phyloP scores from a whole-genome alignment of 2,329 filamentous ascomycete species.

The Shiraia bambusicola region DNA sequence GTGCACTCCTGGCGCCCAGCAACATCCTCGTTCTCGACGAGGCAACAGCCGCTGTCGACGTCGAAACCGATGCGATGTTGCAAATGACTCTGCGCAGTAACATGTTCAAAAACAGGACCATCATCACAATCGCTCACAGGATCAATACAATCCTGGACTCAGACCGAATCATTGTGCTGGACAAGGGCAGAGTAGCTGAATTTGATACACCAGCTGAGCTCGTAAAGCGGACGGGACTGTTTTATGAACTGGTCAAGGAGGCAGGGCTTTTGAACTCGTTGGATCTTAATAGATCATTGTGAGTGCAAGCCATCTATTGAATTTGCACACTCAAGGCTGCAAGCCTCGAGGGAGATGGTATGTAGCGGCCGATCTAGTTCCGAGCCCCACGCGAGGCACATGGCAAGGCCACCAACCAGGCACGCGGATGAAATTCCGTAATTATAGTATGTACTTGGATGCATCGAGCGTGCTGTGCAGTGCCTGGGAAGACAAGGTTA shows the following conservation, averaged over 20 bases:
- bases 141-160: slow-evolving; percentile 94
- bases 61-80: slow-evolving; percentile 66
- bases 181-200: slow-evolving; percentile 85
- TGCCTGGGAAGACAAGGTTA: too few relatives aligned
- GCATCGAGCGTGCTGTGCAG: too few relatives aligned
- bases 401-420: neutral
- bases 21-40: slow-evolving; percentile 98
- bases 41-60: slow-evolving; percentile 78
- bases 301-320: too few relatives aligned
- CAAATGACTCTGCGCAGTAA: slow-evolving; percentile 64
- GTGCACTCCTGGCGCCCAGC: slow-evolving; percentile 89
- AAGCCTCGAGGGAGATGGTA: neutral
- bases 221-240: slow-evolving; percentile 73
- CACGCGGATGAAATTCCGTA: neutral
- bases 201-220: slow-evolving; percentile 85
- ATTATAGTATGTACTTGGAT: neutral
- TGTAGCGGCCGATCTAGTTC: too few relatives aligned
- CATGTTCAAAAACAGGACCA: slow-evolving; percentile 86
- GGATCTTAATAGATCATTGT: slow-evolving; percentile 5
- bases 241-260: slow-evolving; percentile 89
- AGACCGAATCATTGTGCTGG: slow-evolving; percentile 90
- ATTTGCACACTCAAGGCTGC: too few relatives aligned
- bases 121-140: slow-evolving; percentile 96
- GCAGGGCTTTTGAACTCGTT: slow-evolving; percentile 65
- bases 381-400: neutral